Conservation (phyloP, 2,329 filamentous ascomycete genomes). For the Colletotrichum zoysiae region DNA sequence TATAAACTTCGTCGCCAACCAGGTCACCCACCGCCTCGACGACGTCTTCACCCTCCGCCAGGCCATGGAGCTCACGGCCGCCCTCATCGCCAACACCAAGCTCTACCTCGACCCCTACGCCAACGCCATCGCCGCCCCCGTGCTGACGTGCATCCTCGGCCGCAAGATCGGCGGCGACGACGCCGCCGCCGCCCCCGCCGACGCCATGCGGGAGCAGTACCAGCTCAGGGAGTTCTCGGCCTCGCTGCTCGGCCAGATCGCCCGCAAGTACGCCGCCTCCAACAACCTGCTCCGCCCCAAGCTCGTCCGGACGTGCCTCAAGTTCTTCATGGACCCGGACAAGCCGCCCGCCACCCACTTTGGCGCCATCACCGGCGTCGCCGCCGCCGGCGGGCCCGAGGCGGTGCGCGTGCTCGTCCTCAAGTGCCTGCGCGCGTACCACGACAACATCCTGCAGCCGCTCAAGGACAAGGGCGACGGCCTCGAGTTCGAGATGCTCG, state of each 20-base stretch:
- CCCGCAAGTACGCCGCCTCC: constrained; percentile 82
- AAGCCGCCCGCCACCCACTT: constrained; percentile 89
- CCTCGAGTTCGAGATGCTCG: constrained; percentile 67
- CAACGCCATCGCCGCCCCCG: constrained; percentile 80
- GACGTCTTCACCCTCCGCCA: constrained; percentile 89
- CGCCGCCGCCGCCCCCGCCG: constrained; percentile 63
- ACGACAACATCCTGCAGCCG: constrained; percentile 65
- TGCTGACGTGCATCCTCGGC: constrained; percentile 90
- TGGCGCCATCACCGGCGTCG: constrained; percentile 85
- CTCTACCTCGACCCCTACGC: constrained; percentile 78
- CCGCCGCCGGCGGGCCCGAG: constrained; percentile 78
- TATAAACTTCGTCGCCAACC: constrained; percentile 93
- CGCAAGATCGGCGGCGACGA: constrained; percentile 78
- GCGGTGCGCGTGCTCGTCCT: constrained; percentile 69
- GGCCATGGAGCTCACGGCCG: constrained; percentile 91
- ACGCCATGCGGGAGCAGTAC: constrained; percentile 75
- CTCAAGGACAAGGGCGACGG: constrained; percentile 64
- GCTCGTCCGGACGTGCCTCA: constrained; percentile 92
- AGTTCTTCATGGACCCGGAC: constrained; percentile 88
- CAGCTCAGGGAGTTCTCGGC: constrained; percentile 87
- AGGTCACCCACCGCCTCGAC: constrained; percentile 93
- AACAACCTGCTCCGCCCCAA: constrained; percentile 88
- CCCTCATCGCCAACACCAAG: constrained; percentile 84
- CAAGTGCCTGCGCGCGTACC: constrained; percentile 67
- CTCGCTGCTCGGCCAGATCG: constrained; percentile 82